These are phyloP conservation scores for Sporothrix brasiliensis DNA, from an alignment of 2,329 filamentous ascomycete species.

Conservation along the genomic window DNA sequence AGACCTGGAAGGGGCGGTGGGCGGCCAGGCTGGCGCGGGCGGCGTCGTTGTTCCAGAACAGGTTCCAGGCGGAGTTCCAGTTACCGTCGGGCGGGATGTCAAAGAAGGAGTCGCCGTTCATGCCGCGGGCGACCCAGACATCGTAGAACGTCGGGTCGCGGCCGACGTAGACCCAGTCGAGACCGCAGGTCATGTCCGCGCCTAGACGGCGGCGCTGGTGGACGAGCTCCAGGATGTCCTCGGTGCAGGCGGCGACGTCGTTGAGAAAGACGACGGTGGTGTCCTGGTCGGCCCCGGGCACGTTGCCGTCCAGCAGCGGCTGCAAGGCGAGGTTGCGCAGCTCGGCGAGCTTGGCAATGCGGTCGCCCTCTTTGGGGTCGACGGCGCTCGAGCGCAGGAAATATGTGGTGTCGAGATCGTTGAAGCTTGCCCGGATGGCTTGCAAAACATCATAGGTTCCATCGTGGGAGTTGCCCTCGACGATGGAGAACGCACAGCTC, in stretches of 20 bases:
- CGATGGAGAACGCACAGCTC: conserved; percentile 56
- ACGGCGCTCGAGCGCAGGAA: conserved; percentile 49
- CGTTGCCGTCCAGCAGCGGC: conserved; percentile 51
- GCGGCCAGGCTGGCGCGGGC: conserved; percentile 43
- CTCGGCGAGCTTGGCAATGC: conserved; percentile 73
- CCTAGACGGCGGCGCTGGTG: conserved; percentile 51
- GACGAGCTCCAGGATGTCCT: conserved; percentile 61
- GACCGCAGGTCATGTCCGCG: conserved; percentile 60
- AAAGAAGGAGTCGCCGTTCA: conserved; percentile 60
- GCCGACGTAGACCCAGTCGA: conserved; percentile 58
- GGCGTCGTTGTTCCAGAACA: conserved; percentile 56
- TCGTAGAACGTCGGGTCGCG: conserved; percentile 58
- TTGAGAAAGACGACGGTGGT: conserved; percentile 58
- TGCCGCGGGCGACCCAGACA: conserved; percentile 57
- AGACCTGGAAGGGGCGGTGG: conserved; percentile 58
- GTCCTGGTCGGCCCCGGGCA: conserved; percentile 40
- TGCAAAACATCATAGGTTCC: conserved; percentile 56
- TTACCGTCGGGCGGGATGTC: conserved; percentile 53
- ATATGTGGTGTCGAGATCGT: conserved; percentile 47
- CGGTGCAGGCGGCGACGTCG: conserved; percentile 56
- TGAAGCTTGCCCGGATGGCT: conserved; percentile 47
- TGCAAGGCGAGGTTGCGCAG: conserved; percentile 70
- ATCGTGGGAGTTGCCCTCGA: conserved; percentile 59
- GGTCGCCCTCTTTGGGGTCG: conserved; percentile 48
- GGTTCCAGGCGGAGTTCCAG: conserved; percentile 53